A percentile compares a stretch with the other conserved stretches of the same genome.
Evolutionary conservation across 2,329 filamentous ascomycete species (phyloP).

Genomic region (Colletotrichum zoysiae): DNA sequence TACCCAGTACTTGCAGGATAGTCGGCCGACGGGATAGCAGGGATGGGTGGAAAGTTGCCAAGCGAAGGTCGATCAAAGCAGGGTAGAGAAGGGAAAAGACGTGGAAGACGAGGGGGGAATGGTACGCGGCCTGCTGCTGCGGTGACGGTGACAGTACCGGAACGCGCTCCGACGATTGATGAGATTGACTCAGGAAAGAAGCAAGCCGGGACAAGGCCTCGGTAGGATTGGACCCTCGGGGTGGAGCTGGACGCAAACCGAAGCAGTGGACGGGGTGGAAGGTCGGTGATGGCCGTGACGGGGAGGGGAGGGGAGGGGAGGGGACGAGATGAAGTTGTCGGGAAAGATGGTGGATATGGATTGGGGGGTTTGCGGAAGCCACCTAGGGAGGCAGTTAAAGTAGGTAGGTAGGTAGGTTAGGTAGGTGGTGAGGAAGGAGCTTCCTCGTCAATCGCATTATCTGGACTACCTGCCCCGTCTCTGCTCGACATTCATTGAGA

Average conservation of each 20-base stretch:
- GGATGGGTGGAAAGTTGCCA: constrained; percentile 18
- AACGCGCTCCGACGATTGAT: constrained; percentile 29
- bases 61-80: constrained; percentile 26
- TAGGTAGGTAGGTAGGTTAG: too few relatives aligned
- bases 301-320: constrained; percentile 4
- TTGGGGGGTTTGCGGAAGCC: not conserved
- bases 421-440: not conserved
- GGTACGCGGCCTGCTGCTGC: not conserved
- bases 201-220: not conserved
- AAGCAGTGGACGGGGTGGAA: not conserved
- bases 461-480: not conserved
- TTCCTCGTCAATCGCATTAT: not conserved
- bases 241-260: constrained; percentile 18
- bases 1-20: constrained; percentile 22
- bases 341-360: not conserved
- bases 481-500: not conserved
- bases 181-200: constrained; percentile 3
- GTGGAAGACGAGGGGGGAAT: not conserved
- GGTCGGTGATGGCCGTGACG: not conserved
- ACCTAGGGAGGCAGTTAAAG: too few relatives aligned
- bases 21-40: constrained; percentile 28
- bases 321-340: constrained; percentile 16
- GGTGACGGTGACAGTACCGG: constrained; percentile 7
- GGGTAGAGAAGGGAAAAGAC: not conserved
- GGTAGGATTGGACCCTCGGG: not conserved